Conservation (phyloP, 1,139 yeast species). For the Kodamaea plutei region DNA sequence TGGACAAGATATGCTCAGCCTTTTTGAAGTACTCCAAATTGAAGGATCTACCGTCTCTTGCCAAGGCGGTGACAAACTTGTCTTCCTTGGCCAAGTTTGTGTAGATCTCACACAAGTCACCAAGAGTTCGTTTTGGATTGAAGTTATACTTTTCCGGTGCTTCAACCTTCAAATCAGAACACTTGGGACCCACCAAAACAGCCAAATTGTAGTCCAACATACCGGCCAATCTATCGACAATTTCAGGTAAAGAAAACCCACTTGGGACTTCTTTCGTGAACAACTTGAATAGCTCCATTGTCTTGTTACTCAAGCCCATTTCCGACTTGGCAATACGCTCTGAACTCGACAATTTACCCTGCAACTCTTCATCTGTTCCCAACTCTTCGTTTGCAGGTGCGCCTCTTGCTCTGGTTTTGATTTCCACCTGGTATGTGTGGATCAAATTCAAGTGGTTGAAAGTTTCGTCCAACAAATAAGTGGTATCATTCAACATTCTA, state of each 20-base stretch:
- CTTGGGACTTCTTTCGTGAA: conserved; percentile 84
- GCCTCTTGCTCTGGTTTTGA: conserved; percentile 38
- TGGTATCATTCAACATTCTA: conserved; percentile 89
- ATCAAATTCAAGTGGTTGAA: conserved; percentile 73
- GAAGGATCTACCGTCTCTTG: conserved; percentile 88
- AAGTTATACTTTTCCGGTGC: conserved; percentile 83
- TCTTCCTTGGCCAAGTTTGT: conserved; percentile 62
- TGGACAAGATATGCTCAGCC: conserved; percentile 63
- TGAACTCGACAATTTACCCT: conserved; percentile 51
- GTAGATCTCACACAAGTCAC: conserved; percentile 70
- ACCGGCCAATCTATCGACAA: conserved; percentile 90
- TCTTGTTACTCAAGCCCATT: conserved; percentile 79
- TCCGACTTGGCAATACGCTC: conserved; percentile 79
- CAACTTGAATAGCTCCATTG: conserved; percentile 70
- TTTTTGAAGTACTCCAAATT: conserved; percentile 59
- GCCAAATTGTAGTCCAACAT: conserved; percentile 91
- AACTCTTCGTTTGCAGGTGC: conserved; percentile 38
- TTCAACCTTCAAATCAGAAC: conserved; percentile 80
- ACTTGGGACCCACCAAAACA: conserved; percentile 91
- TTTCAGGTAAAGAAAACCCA: conserved; percentile 83
- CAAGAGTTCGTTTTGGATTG: conserved; percentile 70
- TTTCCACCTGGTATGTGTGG: conserved; percentile 67
- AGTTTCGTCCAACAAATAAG: conserved; percentile 88
- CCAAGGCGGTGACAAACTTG: conserved; percentile 73
- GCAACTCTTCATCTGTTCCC: conserved; percentile 60